phyloP scores from a whole-genome alignment of 2,329 filamentous ascomycete species.

The Aspergillus calidoustus region DNA sequence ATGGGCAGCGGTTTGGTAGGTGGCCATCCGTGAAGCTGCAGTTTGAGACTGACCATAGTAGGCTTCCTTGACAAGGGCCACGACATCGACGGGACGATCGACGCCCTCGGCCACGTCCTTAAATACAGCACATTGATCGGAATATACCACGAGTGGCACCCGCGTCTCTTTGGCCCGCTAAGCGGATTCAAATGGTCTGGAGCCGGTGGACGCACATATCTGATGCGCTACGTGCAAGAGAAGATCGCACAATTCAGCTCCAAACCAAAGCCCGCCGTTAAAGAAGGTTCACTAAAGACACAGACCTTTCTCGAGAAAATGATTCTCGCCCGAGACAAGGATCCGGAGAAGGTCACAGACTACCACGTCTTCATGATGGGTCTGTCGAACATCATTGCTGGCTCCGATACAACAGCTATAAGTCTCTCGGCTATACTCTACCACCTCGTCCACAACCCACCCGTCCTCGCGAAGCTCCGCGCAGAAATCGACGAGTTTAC shows the following conservation, averaged over 20 bases:
- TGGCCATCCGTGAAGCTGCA: slow-evolving; percentile 16
- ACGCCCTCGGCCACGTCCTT: slow-evolving; percentile 41
- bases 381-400: slow-evolving; percentile 41
- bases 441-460: slow-evolving; percentile 46
- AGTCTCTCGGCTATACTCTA: slow-evolving; percentile 53
- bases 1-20: slow-evolving; percentile 37
- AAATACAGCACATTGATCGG: slow-evolving; percentile 48
- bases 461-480: slow-evolving; percentile 30
- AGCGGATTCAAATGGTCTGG: slow-evolving; percentile 37
- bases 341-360: slow-evolving; percentile 49
- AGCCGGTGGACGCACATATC: slow-evolving; percentile 36
- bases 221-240: slow-evolving; percentile 38
- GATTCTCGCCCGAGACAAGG: slow-evolving; percentile 45
- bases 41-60: slow-evolving; percentile 30
- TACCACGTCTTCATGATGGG: slow-evolving; percentile 47
- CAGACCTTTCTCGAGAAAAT: slow-evolving; percentile 51
- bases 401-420: slow-evolving; percentile 54
- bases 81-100: slow-evolving; percentile 52
- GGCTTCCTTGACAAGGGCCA: slow-evolving; percentile 54
- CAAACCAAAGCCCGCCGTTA: slow-evolving; percentile 13
- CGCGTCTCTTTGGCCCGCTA: slow-evolving; percentile 36
- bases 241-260: slow-evolving; percentile 36
- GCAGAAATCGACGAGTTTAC: slow-evolving; percentile 40
- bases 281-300: slow-evolving; percentile 18
- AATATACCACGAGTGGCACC: slow-evolving; percentile 49